phyloP scores from a whole-genome alignment of 2,329 filamentous ascomycete species.

The Teratosphaeria viscida region DNA sequence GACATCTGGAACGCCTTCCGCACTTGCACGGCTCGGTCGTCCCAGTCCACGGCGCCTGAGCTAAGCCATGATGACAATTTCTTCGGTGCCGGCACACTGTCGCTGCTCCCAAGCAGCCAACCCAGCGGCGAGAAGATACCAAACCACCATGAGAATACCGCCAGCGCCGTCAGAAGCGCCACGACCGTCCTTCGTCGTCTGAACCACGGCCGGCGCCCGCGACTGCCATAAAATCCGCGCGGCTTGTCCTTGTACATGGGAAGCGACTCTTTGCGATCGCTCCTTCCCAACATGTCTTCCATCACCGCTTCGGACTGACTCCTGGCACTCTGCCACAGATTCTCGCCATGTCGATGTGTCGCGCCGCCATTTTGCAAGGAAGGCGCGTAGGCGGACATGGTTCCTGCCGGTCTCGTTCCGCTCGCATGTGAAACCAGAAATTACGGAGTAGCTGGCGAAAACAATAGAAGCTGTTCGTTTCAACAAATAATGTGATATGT shows the following conservation, averaged over 20 bases:
- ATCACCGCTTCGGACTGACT: not conserved
- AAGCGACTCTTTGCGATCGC: conserved; percentile 46
- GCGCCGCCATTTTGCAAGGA: conserved; percentile 15
- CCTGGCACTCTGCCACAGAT: conserved; percentile 10
- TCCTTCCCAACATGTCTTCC: conserved; percentile 20
- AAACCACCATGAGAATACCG: conserved; percentile 55
- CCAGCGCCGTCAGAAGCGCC: conserved; percentile 44
- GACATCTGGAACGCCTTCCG: conserved; percentile 83
- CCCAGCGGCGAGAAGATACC: conserved; percentile 44
- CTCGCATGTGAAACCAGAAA: not conserved
- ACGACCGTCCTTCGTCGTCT: conserved; percentile 52
- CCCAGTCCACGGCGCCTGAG: conserved; percentile 54
- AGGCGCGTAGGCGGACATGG: not conserved
- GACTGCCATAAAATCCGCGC: conserved; percentile 55
- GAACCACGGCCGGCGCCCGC: conserved; percentile 48
- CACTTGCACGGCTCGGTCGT: conserved; percentile 65
- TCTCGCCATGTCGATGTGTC: conserved; percentile 29
- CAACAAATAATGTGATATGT: not conserved
- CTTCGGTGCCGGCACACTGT: conserved; percentile 1
- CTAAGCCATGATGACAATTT: conserved; percentile 12
- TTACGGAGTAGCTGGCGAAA: not conserved
- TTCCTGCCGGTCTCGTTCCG: not conserved
- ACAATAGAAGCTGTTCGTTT: not conserved
- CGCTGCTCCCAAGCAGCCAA: conserved; percentile 10
- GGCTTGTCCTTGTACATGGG: conserved; percentile 99